A percentile compares a stretch with the other conserved stretches of the same genome.
Evolutionary conservation across 139 green algal genomes (phyloP).

Genomic region (Volvox reticuliferus): DNA sequence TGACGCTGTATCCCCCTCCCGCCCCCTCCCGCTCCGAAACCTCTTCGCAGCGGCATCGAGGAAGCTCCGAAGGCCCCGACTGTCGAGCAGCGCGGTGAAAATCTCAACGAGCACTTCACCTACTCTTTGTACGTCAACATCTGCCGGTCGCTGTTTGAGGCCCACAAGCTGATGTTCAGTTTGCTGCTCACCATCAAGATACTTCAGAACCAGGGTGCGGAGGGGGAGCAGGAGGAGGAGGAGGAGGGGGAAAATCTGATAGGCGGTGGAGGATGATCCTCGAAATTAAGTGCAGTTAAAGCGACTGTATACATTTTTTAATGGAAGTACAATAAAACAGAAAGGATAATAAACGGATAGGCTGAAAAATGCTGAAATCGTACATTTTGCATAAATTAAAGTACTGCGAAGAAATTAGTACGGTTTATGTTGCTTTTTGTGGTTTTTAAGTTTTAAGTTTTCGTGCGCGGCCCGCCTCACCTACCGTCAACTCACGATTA

Average conservation of each 20-base stretch:
- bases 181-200: slow-evolving; percentile 82
- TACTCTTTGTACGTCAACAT: slow-evolving; percentile 87
- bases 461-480: not conserved
- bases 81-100: slow-evolving; percentile 72
- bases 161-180: slow-evolving; percentile 88
- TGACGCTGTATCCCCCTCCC: too few relatives aligned
- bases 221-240: not conserved
- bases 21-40: not conserved
- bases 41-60: slow-evolving; percentile 60
- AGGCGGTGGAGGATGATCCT: too few relatives aligned
- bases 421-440: too few relatives aligned
- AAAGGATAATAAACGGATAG: too few relatives aligned
- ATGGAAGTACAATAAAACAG: too few relatives aligned
- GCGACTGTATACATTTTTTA: too few relatives aligned
- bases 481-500: not conserved
- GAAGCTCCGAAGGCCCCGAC: slow-evolving; percentile 61
- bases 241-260: too few relatives aligned
- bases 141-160: slow-evolving; percentile 85
- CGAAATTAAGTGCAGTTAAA: too few relatives aligned
- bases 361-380: too few relatives aligned
- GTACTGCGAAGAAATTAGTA: too few relatives aligned
- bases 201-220: slow-evolving; percentile 49
- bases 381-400: too few relatives aligned
- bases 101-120: slow-evolving; percentile 88
- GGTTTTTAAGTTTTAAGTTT: not conserved